Percentiles rank a stretch among this genome's conserved stretches.
Conservation (phyloP, 257 asterid genomes). For the Linaria vulgaris region DNA sequence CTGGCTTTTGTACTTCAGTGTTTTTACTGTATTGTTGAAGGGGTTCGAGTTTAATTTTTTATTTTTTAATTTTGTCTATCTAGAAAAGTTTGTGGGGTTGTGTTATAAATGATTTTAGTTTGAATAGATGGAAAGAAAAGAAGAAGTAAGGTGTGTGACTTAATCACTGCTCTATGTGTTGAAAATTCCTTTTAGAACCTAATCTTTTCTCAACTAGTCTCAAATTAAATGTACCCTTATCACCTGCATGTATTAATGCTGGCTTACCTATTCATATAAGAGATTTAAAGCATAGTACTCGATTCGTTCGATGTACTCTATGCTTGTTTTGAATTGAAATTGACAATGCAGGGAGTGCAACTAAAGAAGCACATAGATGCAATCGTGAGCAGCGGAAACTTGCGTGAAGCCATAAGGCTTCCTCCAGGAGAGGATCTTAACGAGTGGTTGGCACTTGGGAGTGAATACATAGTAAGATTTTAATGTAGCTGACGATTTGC, state of each 20-base stretch:
- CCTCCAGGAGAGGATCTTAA: conserved; percentile 56
- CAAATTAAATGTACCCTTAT: conserved; percentile 1
- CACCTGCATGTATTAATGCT: conserved; percentile 4
- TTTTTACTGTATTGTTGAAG: neutral
- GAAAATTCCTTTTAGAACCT: neutral
- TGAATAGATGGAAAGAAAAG: neutral
- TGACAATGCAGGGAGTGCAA: conserved; percentile 37
- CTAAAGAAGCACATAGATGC: conserved; percentile 49
- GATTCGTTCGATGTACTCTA: neutral
- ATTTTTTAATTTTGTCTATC: too few relatives aligned
- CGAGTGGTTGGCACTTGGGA: conserved; percentile 67
- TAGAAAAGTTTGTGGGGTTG: neutral
- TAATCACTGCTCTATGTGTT: neutral
- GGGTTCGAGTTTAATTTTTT: too few relatives aligned
- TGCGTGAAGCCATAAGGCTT: conserved; percentile 64
- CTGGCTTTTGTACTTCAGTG: too few relatives aligned
- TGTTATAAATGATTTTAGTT: neutral
- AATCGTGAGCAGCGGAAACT: conserved; percentile 52
- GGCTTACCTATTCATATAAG: neutral
- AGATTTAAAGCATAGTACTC: neutral
- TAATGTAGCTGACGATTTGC: neutral
- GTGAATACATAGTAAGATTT: conserved; percentile 56
- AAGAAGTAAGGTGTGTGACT: conserved; percentile 35
- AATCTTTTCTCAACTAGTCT: too few relatives aligned
- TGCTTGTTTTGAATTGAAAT: neutral